These are phyloP conservation scores for Mucuna pruriens DNA, from an alignment of 306 rosid species.

Conservation along the genomic window DNA sequence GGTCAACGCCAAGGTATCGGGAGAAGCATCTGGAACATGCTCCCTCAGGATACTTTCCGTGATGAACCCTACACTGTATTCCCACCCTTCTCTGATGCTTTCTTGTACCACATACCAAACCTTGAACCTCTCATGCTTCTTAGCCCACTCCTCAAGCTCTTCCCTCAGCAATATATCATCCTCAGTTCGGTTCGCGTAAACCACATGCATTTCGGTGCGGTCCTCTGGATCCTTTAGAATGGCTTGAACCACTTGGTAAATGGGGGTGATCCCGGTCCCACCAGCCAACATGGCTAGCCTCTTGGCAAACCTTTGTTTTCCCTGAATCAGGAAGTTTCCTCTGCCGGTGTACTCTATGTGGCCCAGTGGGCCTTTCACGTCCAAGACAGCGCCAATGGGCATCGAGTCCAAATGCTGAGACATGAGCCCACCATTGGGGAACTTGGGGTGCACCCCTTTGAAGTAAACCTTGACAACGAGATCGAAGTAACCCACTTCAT, in stretches of 20 bases:
- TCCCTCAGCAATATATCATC: conserved; percentile 77
- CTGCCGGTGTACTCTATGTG: conserved; percentile 76
- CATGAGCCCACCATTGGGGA: conserved; percentile 81
- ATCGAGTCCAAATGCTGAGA: conserved; percentile 70
- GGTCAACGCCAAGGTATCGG: conserved; percentile 63
- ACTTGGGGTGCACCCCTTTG: conserved; percentile 68
- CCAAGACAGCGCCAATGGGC: conserved; percentile 48
- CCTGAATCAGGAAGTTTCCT: conserved; percentile 65
- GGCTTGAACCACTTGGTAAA: conserved; percentile 80
- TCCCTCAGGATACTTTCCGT: conserved; percentile 63
- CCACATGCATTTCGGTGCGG: conserved; percentile 72
- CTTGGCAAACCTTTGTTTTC: conserved; percentile 59
- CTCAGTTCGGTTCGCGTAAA: conserved; percentile 76
- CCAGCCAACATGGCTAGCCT: conserved; percentile 79
- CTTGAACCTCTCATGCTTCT: conserved; percentile 55
- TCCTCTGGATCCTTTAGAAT: conserved; percentile 75
- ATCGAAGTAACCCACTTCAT: conserved; percentile 73
- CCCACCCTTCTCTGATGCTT: conserved; percentile 63
- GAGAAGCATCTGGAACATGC: conserved; percentile 62
- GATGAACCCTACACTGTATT: conserved; percentile 70
- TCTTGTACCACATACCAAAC: conserved; percentile 82
- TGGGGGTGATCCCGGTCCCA: conserved; percentile 87
- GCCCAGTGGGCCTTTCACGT: conserved; percentile 89
- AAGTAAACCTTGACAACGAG: conserved; percentile 76
- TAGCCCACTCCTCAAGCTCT: conserved; percentile 75